Evolutionary conservation across 2,329 filamentous ascomycete species (phyloP).

Genomic region (Kalaharituber pfeilii): DNA sequence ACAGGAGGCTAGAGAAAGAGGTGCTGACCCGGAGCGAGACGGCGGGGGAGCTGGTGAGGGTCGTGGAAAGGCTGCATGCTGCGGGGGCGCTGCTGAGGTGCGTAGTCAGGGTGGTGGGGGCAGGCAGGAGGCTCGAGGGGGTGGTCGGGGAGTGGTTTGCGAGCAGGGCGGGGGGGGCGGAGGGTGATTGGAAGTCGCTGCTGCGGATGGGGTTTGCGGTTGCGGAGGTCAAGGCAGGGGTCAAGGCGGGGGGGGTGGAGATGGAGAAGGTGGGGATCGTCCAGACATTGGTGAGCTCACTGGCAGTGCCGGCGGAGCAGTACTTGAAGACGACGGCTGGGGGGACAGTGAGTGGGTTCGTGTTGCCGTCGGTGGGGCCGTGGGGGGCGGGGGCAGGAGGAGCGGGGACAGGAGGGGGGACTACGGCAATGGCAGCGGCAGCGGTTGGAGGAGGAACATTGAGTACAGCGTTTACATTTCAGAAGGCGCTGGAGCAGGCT

Average conservation of each 20-base stretch:
- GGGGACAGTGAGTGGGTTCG: conserved; percentile 11
- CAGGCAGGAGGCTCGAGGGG: conserved; percentile 71
- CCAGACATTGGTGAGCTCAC: conserved; percentile 7
- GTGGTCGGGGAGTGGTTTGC: conserved; percentile 31
- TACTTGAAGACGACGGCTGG: background rate
- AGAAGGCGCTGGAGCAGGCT: background rate
- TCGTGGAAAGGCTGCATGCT: conserved; percentile 62
- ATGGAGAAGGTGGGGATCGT: conserved; percentile 1
- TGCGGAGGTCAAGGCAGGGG: background rate
- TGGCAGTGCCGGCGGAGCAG: background rate
- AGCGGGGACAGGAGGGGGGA: conserved; percentile 7
- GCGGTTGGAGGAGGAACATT: too few relatives aligned
- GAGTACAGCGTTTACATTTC: background rate
- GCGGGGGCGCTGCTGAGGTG: conserved; percentile 60
- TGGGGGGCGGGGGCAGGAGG: too few relatives aligned
- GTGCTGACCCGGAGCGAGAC: conserved; percentile 71
- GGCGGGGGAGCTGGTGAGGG: conserved; percentile 63
- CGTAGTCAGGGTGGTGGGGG: conserved; percentile 58
- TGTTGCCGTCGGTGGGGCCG: conserved; percentile 1
- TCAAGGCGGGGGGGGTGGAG: background rate
- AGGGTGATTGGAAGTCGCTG: background rate
- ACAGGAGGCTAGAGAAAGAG: conserved; percentile 69
- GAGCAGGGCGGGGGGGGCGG: background rate
- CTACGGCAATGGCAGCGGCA: conserved; percentile 9
- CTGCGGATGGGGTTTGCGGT: background rate